These are phyloP conservation scores for Eucalyptus leucophloia DNA, from an alignment of 345 rosid species.

Conservation along the genomic window DNA sequence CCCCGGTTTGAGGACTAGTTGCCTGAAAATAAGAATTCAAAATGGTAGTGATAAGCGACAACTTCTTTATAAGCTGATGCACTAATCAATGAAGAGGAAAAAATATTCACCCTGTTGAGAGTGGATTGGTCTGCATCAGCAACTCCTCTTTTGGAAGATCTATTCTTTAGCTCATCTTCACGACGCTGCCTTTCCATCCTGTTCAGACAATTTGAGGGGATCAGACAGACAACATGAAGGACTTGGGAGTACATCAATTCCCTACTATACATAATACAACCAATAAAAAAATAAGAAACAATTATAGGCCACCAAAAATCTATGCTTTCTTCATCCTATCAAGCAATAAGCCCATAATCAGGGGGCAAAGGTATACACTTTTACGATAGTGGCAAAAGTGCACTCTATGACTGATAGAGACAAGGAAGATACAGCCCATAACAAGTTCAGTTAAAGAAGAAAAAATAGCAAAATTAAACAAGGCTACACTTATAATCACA, in stretches of 20 bases:
- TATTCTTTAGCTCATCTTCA: constrained; percentile 79
- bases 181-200: constrained; percentile 99
- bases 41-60: background rate
- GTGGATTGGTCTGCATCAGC: constrained; percentile 73
- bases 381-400: background rate
- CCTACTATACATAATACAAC: background rate
- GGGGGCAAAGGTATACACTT: background rate
- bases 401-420: background rate
- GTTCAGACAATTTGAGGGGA: background rate
- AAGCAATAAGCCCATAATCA: background rate
- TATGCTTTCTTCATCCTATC: background rate
- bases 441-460: background rate
- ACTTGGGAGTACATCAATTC: background rate
- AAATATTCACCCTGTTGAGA: constrained; percentile 51
- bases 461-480: background rate
- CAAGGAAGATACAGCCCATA: background rate
- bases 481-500: background rate
- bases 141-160: constrained; percentile 74
- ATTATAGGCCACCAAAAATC: background rate
- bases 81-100: background rate
- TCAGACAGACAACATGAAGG: background rate
- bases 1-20: constrained; percentile 79
- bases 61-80: background rate
- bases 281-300: background rate
- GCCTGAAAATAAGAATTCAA: constrained; percentile 36